Evolutionary conservation across 805 yeast species (phyloP), one percentile per base, ranked within the genome.

Genomic region (Clavispora fructus): DNA sequence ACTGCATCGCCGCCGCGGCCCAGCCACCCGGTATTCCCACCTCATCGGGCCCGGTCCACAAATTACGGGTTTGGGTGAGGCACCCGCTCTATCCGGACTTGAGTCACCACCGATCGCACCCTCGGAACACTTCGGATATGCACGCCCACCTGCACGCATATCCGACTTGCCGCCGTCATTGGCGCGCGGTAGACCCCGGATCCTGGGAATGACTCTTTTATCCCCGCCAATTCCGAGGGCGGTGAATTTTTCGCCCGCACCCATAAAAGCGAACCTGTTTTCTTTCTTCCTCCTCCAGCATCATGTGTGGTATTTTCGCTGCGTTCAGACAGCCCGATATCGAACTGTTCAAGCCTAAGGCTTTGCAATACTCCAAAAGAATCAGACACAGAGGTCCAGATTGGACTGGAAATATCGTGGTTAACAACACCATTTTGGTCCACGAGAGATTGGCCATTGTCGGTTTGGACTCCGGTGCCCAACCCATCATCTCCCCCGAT

Each of bases 311-410:
- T 73, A 94, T 94, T 62, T 94, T 88, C 64, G 97, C 97, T 52
- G 90, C 95, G 42, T 88, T 78, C 71, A 83, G 77, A 69, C 92
- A 87, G 63, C 85, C 83, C 38, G 86, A 89, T 55, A 84, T 87
- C 50, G 83, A 84, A 58, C 71, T 75, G 45, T 94, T 87, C 78
- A 92, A 91, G 71, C 79, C 83, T 52, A 83, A 83, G 64, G 98
- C 98, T 39, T 77, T 94, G 52, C 95, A 88, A 67, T 78, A 88
- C 65, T 79, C 98, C 52, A 92, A 89, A 70, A 81, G 91, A 71
- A 85, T 92, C 67, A 84, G 99, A 74, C 99, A 94, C 72, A 85
- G 99, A 72, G 99, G 99, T 62, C 99, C 99, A 57, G 99, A 94
- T 72, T 94, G 99, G 99, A 79, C 90, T 33, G 99, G 99, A 62